Evolutionary conservation across 2,329 filamentous ascomycete species (phyloP), one percentile per base, ranked within the genome.

Genomic region (Lachnellula willkommii): DNA sequence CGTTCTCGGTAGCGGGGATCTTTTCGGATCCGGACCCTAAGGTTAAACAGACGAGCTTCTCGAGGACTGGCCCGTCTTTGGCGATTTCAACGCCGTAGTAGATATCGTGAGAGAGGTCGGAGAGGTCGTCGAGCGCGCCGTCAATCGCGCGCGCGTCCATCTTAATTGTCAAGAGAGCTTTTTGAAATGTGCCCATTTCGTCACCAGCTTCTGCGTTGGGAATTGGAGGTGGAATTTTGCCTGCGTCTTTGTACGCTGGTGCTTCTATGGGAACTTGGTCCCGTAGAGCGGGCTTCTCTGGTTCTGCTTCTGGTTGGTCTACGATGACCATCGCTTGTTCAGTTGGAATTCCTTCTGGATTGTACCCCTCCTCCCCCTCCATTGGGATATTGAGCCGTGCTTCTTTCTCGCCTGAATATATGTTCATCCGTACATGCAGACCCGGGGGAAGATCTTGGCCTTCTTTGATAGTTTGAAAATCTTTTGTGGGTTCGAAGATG

Each of bases 31-130:
- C 63, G 7, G 58, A 60, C 26, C 62, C 62, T 14, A 66, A 53
- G 20, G 83, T 77, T 39, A 84, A 72, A 65, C 82, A 84, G 57
- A 86, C 71, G 2, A 87, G 75, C n/a, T 76, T 70, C 59, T 75
- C 76, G 52, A 85, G 62, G 1, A 78, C 78, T 2, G 77, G 75
- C 2, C 73, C 65, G 60, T 85, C 79, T 66, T 83, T 79, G 22
- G 78, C 75, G 56, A 87, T 77, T 67, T 85, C 81, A 17, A 84
- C 73, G 9, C 85, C 85, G 68, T 87, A 88, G 72, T 86, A 88
- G 60, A 87, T 82, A 69, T 87, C 85, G 68, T 88, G 84, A 0
- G 84, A 79, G 28, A 87, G 72, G 6, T 88, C 84, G 58, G 80
- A 75, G n/a, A 88, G 76, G 36, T 75, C 75, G 36, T 80, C 76